Evolutionary conservation across 2,329 filamentous ascomycete species (phyloP).

Genomic region (Sphaerulina musiva): DNA sequence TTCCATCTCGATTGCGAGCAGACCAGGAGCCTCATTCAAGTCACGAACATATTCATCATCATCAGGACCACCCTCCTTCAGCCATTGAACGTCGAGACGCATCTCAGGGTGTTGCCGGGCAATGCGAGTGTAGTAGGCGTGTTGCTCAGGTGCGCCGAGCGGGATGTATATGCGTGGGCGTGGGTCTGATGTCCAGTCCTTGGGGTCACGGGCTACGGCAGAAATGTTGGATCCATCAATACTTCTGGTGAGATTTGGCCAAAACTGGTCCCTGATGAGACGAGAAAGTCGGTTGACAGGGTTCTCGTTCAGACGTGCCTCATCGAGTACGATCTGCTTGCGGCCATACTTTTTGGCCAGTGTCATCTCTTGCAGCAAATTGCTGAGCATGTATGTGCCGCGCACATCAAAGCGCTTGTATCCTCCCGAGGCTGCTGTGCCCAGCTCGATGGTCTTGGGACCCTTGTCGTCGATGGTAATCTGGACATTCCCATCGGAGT

Average conservation of each 20-base stretch:
- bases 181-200: conserved; percentile 89
- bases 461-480: conserved; percentile 96
- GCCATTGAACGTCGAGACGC: conserved; percentile 74
- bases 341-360: conserved; percentile 86
- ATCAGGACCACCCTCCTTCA: conserved; percentile 54
- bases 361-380: conserved; percentile 88
- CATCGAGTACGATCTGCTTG: conserved; percentile 84
- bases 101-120: conserved; percentile 74
- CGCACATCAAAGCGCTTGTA: conserved; percentile 84
- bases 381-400: conserved; percentile 95
- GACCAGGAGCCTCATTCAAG: conserved; percentile 79
- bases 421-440: conserved; percentile 78
- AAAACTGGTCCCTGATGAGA: conserved; percentile 84
- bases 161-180: conserved; percentile 90
- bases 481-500: conserved; percentile 89
- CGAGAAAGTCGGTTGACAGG: conserved; percentile 82
- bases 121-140: conserved; percentile 78
- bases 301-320: conserved; percentile 88
- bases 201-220: conserved; percentile 78
- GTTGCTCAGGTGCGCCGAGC: conserved; percentile 73
- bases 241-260: conserved; percentile 80
- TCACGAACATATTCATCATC: conserved; percentile 77
- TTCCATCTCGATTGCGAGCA: conserved; percentile 85
- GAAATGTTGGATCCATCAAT: conserved; percentile 87
- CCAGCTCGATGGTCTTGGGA: conserved; percentile 81